Base-by-base conservation (phyloP, 768 basidiomycete genomes). In the Lactifluus volemus region DNA sequence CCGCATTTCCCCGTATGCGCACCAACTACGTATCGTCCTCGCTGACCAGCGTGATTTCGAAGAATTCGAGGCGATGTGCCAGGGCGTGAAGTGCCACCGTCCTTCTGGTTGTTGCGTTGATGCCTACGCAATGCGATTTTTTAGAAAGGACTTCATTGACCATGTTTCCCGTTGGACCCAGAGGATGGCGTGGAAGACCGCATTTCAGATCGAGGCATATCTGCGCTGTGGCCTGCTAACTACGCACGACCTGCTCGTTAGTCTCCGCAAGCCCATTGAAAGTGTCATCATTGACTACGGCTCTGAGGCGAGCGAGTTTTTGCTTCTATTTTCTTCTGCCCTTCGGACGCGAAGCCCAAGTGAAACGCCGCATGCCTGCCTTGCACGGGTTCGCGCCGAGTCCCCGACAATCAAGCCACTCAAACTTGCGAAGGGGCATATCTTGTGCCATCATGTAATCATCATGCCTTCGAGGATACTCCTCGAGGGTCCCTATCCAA, bases 151-250 rank as follows among this genome's bases (percentile, higher is more conserved):
- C 14, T 5, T 25, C 8, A 14, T 55, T 8, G 2, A 15, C 5
- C 9, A 36, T 7, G 68, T 88, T 5, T 71, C 74, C 11, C 68
- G 65, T 15, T 76, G 76, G 72, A 63, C 86, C 49, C 69, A 70
- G 21, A 71, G 69, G 7, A 76, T 84, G 48, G 75, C 79, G 14
- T 92, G 87, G 86, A 70, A 74, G 4, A 77, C 89, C 38, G 85
- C 84, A 1, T 92, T 91, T 68, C 90, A 93, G 69, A 72, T 91
- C 42, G 89, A 89, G 69, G 79, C 83, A 0, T 74, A 90, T 11
- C 70, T 92, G 6, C 81, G 76, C 36, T 86, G 86, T 61, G 79
- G 80, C 0, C 71, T 81, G 14, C 74, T 91, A 25, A 81, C 83
- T 62, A 84, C 88, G 5, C 21, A 38, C 17, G 55, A 56, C 5